Conservation (phyloP, 83 land plant species). For the Picea abies region DNA sequence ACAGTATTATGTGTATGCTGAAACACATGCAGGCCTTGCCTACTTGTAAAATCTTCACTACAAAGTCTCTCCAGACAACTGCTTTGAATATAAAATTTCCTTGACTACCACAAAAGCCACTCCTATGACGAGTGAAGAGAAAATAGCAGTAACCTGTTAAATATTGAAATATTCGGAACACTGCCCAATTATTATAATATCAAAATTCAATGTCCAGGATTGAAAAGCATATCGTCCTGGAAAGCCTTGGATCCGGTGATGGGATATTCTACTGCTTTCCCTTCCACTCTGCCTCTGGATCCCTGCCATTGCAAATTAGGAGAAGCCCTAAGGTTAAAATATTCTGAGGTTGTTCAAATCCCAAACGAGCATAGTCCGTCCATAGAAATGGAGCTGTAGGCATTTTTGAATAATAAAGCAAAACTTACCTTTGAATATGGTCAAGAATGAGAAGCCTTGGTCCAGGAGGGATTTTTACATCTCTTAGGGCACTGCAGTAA, state of each 20-base stretch:
- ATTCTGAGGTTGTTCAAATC: background rate
- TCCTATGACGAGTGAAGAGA: background rate
- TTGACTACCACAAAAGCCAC: background rate
- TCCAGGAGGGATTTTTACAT: constrained; percentile 91
- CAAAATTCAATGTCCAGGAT: constrained; percentile 5
- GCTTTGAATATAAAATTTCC: background rate
- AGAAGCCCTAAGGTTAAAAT: background rate
- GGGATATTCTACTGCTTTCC: background rate
- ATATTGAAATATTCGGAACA: background rate
- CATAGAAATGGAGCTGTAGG: background rate
- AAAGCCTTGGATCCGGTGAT: background rate
- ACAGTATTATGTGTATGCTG: background rate
- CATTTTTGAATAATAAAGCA: background rate
- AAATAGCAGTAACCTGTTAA: background rate
- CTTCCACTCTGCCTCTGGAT: constrained; percentile 8
- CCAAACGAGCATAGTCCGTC: background rate
- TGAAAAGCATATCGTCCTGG: background rate
- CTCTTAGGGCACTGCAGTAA: constrained; percentile 81
- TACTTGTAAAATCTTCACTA: constrained; percentile 1
- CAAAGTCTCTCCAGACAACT: background rate
- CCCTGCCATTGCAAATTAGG: constrained; percentile 8
- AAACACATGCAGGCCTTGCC: constrained; percentile 2
- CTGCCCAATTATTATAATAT: background rate
- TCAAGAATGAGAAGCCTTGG: constrained; percentile 95
- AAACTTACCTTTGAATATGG: constrained; percentile 73